Conservation (phyloP, 495 filamentous ascomycete genomes). For the Neurospora discreta region DNA sequence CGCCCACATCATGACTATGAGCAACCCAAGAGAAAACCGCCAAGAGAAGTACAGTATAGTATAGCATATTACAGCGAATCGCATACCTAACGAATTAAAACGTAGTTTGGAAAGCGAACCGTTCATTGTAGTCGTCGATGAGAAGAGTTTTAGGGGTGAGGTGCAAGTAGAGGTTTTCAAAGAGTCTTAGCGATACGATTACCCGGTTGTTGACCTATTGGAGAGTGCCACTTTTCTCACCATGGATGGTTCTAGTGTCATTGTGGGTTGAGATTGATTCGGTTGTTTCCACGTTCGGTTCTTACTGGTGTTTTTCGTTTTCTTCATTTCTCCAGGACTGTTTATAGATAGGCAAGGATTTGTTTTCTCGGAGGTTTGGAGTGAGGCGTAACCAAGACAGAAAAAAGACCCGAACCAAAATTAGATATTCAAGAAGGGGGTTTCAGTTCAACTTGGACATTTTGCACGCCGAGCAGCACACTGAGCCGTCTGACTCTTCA, state of each 20-base stretch:
- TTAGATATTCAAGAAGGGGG: no score
- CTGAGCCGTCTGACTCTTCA: no score
- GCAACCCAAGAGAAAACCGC: no score
- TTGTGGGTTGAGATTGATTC: conserved; percentile 3
- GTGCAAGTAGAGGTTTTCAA: conserved; percentile 49
- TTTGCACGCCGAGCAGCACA: no score
- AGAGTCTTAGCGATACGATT: conserved; percentile 43
- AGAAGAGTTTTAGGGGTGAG: conserved; percentile 41
- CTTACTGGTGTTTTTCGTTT: background rate
- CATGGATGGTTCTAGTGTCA: conserved; percentile 6
- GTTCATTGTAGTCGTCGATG: conserved; percentile 34
- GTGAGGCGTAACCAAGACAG: background rate
- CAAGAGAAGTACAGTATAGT: no score
- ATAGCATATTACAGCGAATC: no score
- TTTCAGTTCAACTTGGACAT: no score
- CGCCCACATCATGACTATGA: no score
- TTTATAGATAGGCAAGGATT: background rate
- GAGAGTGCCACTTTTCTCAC: conserved; percentile 28
- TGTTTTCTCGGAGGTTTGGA: background rate
- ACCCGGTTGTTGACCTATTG: conserved; percentile 26
- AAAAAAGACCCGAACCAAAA: background rate
- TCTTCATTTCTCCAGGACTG: background rate
- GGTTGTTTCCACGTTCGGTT: background rate
- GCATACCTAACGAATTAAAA: conserved; percentile 40
- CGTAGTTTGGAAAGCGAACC: conserved; percentile 44